Evolutionary conservation across 768 basidiomycete species (phyloP).

Genomic region (Exidia glandulosa): DNA sequence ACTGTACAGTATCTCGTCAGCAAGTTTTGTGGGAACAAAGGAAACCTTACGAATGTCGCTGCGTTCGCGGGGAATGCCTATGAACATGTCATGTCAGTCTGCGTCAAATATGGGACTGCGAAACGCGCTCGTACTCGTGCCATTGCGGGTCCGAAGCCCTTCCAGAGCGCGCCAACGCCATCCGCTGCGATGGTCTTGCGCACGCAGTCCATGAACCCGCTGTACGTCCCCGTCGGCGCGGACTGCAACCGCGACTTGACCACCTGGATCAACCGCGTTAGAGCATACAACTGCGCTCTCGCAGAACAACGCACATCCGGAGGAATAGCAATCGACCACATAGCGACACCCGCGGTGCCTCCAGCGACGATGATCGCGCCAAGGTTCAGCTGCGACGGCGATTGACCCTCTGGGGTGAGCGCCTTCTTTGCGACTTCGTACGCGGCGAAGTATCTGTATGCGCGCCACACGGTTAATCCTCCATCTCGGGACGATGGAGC

Average conservation of each 20-base stretch:
- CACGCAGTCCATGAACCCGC: constrained; percentile 84
- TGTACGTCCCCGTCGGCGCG: constrained; percentile 95
- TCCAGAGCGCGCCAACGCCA: constrained; percentile 85
- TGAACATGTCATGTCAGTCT: constrained; percentile 1
- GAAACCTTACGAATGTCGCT: constrained; percentile 81
- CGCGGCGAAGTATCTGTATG: constrained; percentile 81
- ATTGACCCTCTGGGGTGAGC: constrained; percentile 69
- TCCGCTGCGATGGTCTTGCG: constrained; percentile 85
- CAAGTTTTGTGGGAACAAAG: background rate
- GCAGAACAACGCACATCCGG: constrained; percentile 67
- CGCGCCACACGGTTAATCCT: constrained; percentile 6
- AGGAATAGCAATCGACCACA: constrained; percentile 97
- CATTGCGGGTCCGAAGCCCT: constrained; percentile 97
- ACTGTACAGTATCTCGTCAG: constrained; percentile 2
- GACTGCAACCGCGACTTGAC: constrained; percentile 93
- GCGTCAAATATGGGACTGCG: background rate
- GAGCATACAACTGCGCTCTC: background rate
- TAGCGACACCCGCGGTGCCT: constrained; percentile 89
- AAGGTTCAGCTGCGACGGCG: constrained; percentile 73
- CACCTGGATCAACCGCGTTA: constrained; percentile 41
- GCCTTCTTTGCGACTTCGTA: constrained; percentile 90
- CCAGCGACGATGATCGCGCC: constrained; percentile 84
- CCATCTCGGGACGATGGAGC: background rate
- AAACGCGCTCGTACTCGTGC: constrained; percentile 47
- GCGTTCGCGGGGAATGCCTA: constrained; percentile 97